Evolutionary conservation across 176 grass and related monocot genomes (phyloP), one percentile per base, ranked within the genome.

Genomic region (Elymus sibiricus): DNA sequence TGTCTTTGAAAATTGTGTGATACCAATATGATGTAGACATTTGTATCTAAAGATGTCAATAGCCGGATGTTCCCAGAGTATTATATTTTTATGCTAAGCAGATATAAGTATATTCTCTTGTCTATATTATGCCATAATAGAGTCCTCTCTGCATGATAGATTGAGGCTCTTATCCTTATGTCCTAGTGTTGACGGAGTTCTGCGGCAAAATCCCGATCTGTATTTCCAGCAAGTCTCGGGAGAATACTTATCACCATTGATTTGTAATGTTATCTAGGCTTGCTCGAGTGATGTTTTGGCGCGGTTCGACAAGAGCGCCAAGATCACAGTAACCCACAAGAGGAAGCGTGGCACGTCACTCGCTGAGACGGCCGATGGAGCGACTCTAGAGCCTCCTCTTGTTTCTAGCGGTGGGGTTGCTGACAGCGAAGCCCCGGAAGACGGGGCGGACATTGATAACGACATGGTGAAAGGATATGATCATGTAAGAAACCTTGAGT

Each of bases 311-410:
- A 90, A 88, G 82, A 85, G 78, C 58, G 59, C 72, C 27, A 90
- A 85, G 58, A 31, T 79, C 56, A 82, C 68, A 67, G 59, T 90
- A 85, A 90, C 91, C 9, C 88, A 93, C 88, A 90, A 93, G 78
- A 87, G 91, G 81, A 93, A 88, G 85, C 88, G 78, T 40, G 31
- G 49, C 15, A 73, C 91, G 5, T 79, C 85, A 7, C 64, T 34
- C 11, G 10, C 24, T 8, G 46, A 51, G 78, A n/a, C 29, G 40
- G 19, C 73, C 9, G 79, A 82, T 34, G 78, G 74, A 16, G 49
- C 53, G 9, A 9, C 9, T 67, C 27, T 25, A 10, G 35, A 85
- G 13, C 82, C 59, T 43, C 19, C 82, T 81, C 79, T 67, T 70
- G 47, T 59, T 85, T 89, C 91, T 31, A 79, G 22, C 13, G 16